Evolutionary conservation across 1,139 yeast genomes (phyloP), one percentile per base, ranked within the genome.

Genomic region (Saccharomyces hybrid): DNA sequence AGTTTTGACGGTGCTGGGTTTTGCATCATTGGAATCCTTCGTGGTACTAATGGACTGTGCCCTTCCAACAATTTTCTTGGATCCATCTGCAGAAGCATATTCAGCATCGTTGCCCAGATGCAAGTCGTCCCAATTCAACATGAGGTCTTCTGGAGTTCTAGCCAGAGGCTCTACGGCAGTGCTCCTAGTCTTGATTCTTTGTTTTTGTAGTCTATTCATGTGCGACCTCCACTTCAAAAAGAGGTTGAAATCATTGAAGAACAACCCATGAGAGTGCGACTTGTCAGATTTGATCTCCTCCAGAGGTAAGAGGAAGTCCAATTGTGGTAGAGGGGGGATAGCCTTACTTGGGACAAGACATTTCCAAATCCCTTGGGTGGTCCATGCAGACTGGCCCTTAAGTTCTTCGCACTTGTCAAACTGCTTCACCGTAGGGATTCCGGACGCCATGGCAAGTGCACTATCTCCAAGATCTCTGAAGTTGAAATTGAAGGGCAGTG

Each of bases 321-420:
- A 41, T 32, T 67, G 67, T 9, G 49, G 53, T 28, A 61, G 60
- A 25, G 44, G 44, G 13, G 44, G n/a, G 44, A 38, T 38, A 2
- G 44, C 14, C 11, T 63, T 56, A 5, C 56, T 76, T 29, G 96
- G 96, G 71, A 90, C 86, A 53, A 90, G 73, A 70, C 97, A 90
- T 64, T 90, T 78, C 96, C 96, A 90, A 68, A 82, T 79, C 0
- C 96, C 96, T 48, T 78, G 74, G 20, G 81, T 72, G 63, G 87
- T 93, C 96, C 96, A 90, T 7, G 83, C 82, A 0, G 88, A 79
- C 16, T 78, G 73, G 1, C 97, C 97, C 4, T 81, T 72, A 49
- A 78, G 74, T 32, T 79, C 79, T 63, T 78, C 64, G 68, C 97
- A 90, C 48, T 80, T 77, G 56, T 79, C 76, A 67, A 84, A 88